Percentiles rank a stretch among this genome's conserved stretches.
Evolutionary conservation across 441 rosid species (phyloP).

Genomic region (Croton laevigatus): DNA sequence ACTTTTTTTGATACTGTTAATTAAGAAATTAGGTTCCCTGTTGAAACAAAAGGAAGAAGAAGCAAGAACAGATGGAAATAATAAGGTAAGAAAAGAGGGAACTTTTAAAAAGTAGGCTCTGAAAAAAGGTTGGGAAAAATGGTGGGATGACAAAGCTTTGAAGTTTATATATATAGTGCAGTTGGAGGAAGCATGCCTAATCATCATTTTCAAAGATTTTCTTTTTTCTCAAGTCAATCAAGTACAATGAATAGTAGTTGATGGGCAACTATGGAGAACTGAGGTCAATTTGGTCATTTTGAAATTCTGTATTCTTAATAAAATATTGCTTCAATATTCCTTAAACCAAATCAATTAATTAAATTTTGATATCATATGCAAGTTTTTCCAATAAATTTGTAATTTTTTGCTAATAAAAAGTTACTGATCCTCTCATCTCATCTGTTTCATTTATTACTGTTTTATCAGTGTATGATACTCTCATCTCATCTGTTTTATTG

Average conservation of each 20-base stretch:
- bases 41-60: conserved; percentile 18
- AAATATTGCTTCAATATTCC: too few species aligned
- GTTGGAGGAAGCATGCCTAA: conserved; percentile 16
- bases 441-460: too few species aligned
- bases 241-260: conserved; percentile 30
- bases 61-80: neutral
- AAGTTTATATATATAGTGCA: conserved; percentile 33
- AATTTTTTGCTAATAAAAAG: too few species aligned
- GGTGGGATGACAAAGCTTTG: conserved; percentile 24
- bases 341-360: too few species aligned
- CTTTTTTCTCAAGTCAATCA: conserved; percentile 23
- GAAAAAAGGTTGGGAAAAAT: conserved; percentile 5
- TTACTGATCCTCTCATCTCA: too few species aligned
- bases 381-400: neutral
- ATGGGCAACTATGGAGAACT: conserved; percentile 9
- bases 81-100: conserved; percentile 16
- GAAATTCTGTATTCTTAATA: too few species aligned
- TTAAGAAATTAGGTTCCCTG: conserved; percentile 23
- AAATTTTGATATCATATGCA: too few species aligned
- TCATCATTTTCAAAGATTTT: conserved; percentile 18
- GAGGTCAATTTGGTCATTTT: conserved; percentile 16
- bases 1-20: conserved; percentile 8
- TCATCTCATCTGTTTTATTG: too few species aligned
- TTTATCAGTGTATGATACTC: too few species aligned
- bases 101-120: conserved; percentile 23